These are phyloP conservation scores for Mycena metata DNA, from an alignment of 768 basidiomycete species.

Conservation along the genomic window DNA sequence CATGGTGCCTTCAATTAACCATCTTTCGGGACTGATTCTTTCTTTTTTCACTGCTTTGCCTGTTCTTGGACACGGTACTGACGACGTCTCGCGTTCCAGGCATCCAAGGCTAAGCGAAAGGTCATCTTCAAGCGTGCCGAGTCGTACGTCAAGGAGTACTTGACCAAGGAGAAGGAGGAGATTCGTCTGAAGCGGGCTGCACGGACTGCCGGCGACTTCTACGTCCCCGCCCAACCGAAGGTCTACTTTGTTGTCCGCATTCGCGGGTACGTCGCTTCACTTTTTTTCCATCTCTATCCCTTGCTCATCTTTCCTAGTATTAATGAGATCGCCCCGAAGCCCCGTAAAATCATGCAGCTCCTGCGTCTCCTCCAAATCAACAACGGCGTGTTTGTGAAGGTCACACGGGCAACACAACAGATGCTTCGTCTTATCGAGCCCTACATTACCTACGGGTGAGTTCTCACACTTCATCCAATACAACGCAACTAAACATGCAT, in stretches of 20 bases:
- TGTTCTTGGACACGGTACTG: slow-evolving; percentile 26
- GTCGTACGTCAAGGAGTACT: slow-evolving; percentile 97
- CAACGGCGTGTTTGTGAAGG: slow-evolving; percentile 99
- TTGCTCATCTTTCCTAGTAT: slow-evolving; percentile 71
- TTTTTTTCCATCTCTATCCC: background rate
- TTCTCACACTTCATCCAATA: slow-evolving; percentile 14
- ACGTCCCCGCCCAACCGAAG: slow-evolving; percentile 96
- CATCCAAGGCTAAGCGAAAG: slow-evolving; percentile 91
- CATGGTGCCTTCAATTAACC: slow-evolving; percentile 90
- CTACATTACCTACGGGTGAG: slow-evolving; percentile 96
- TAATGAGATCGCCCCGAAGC: slow-evolving; percentile 99
- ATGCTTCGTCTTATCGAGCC: slow-evolving; percentile 99
- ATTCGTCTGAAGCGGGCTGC: slow-evolving; percentile 95
- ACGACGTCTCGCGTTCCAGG: slow-evolving; percentile 59
- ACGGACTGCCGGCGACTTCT: slow-evolving; percentile 93
- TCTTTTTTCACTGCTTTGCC: slow-evolving; percentile 21
- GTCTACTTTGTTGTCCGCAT: slow-evolving; percentile 98
- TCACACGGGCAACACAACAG: slow-evolving; percentile 94
- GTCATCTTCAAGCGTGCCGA: slow-evolving; percentile 99
- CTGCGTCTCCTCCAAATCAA: slow-evolving; percentile 99
- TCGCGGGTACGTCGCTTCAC: slow-evolving; percentile 72
- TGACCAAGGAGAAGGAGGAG: slow-evolving; percentile 94
- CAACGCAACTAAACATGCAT: background rate
- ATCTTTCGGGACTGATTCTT: slow-evolving; percentile 90
- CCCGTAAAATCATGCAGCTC: slow-evolving; percentile 98